A percentile compares a stretch with the other conserved stretches of the same genome.
phyloP scores from a whole-genome alignment of 2,329 filamentous ascomycete species.

The Endocalyx cinctus region DNA sequence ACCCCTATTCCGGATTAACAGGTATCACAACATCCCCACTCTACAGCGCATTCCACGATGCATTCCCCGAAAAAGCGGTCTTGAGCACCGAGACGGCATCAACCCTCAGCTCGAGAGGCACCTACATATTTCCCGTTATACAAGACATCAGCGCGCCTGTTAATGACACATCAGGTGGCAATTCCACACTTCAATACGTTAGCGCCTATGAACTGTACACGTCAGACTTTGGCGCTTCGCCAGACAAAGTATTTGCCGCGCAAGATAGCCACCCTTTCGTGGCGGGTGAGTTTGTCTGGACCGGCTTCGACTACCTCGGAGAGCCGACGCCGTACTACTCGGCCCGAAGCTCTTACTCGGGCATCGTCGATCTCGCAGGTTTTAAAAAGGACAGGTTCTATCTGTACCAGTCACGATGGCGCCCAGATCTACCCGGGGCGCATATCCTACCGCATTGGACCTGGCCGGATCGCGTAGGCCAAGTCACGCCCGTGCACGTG shows the following conservation, averaged over 20 bases:
- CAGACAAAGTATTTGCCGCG: constrained; percentile 47
- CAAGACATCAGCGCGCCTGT: constrained; percentile 31
- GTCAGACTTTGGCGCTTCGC: constrained; percentile 39
- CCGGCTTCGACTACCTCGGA: constrained; percentile 46
- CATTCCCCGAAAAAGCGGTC: constrained; percentile 44
- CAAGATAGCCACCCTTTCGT: constrained; percentile 47
- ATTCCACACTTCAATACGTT: constrained; percentile 33
- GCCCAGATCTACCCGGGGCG: constrained; percentile 40
- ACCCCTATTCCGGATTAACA: constrained; percentile 21
- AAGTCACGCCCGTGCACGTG: constrained; percentile 50
- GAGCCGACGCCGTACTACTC: constrained; percentile 45
- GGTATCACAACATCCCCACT: constrained; percentile 15
- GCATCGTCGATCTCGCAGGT: constrained; percentile 53
- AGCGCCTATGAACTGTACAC: constrained; percentile 50
- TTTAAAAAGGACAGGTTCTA: constrained; percentile 54
- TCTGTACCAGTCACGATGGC: constrained; percentile 51
- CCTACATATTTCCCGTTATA: constrained; percentile 49
- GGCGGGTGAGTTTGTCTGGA: constrained; percentile 51
- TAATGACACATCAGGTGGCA: constrained; percentile 32
- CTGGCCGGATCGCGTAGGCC: constrained; percentile 43
- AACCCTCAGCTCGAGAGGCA: constrained; percentile 44
- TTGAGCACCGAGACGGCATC: constrained; percentile 39
- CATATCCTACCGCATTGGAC: constrained; percentile 55
- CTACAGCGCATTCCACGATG: constrained; percentile 39
- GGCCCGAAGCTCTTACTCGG: constrained; percentile 49